Percentiles rank a stretch among this genome's conserved stretches.
These are phyloP conservation scores for Rhodosporidiobolus sp. DNA, from an alignment of 768 basidiomycete genomes.

Conservation along the genomic window DNA sequence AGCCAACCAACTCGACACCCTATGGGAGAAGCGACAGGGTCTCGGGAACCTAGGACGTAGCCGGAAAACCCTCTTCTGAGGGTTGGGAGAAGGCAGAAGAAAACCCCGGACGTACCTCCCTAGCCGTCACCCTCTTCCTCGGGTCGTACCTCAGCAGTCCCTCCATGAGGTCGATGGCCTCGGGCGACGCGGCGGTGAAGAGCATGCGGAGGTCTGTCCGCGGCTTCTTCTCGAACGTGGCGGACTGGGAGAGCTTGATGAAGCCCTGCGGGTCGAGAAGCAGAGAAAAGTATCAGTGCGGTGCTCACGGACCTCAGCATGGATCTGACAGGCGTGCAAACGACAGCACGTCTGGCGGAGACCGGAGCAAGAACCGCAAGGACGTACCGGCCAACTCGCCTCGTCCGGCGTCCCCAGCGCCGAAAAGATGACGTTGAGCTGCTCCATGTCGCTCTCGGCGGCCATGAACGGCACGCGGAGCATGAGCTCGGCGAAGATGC, in stretches of 20 bases:
- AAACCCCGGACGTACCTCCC: conserved; percentile 60
- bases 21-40: too few relatives aligned
- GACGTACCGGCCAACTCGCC: conserved; percentile 88
- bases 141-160: conserved; percentile 84
- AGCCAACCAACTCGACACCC: too few relatives aligned
- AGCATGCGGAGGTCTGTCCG: conserved; percentile 76
- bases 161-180: conserved; percentile 75
- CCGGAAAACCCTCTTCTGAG: too few relatives aligned
- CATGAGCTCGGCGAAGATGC: conserved; percentile 97
- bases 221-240: conserved; percentile 79
- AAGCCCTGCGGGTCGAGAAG: conserved; percentile 85
- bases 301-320: too few relatives aligned
- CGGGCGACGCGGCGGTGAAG: conserved; percentile 84
- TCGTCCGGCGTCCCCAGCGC: conserved; percentile 95
- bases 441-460: conserved; percentile 94
- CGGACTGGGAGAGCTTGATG: conserved; percentile 82
- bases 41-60: too few relatives aligned
- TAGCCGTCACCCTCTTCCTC: conserved; percentile 69
- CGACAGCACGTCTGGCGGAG: too few relatives aligned
- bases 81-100: too few relatives aligned
- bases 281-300: too few relatives aligned
- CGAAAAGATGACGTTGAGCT: conserved; percentile 87
- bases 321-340: too few relatives aligned
- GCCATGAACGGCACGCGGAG: conserved; percentile 90
- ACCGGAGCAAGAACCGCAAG: too few relatives aligned